Conservation (phyloP, 2,329 filamentous ascomycete genomes). For the Arthroderma uncinatum region DNA sequence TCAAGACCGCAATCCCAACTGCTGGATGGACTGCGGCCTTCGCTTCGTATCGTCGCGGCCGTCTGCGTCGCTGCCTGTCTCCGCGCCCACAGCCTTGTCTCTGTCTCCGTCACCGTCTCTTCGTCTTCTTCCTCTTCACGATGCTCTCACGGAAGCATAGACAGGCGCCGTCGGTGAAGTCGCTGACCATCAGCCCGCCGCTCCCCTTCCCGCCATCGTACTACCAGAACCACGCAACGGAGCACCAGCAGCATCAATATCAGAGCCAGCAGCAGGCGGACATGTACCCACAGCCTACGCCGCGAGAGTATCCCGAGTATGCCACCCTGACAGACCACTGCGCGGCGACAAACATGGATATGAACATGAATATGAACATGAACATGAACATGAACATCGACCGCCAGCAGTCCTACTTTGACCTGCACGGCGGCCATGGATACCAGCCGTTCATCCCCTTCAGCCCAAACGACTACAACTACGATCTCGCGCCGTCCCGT, state of each 20-base stretch:
- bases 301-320: neutral
- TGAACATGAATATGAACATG: too few species aligned
- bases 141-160: neutral
- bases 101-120: neutral
- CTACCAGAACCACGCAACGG: neutral
- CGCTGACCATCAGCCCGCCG: neutral
- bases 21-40: neutral
- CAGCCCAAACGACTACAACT: slow-evolving; percentile 5
- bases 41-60: neutral
- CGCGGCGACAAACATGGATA: neutral
- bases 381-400: neutral
- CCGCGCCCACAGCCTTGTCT: neutral
- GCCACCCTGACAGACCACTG: neutral
- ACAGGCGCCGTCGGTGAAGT: neutral
- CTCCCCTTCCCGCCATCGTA: neutral
- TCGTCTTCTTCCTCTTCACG: neutral
- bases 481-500: neutral
- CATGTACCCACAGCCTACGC: neutral
- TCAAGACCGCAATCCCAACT: neutral
- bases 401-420: slow-evolving; percentile 3
- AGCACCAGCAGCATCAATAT: neutral
- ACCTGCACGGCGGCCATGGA: neutral
- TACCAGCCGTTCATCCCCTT: neutral
- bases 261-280: neutral
- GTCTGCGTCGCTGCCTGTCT: neutral